These are phyloP conservation scores for Kwoniella europaea DNA, from an alignment of 768 basidiomycete species.

Conservation along the genomic window DNA sequence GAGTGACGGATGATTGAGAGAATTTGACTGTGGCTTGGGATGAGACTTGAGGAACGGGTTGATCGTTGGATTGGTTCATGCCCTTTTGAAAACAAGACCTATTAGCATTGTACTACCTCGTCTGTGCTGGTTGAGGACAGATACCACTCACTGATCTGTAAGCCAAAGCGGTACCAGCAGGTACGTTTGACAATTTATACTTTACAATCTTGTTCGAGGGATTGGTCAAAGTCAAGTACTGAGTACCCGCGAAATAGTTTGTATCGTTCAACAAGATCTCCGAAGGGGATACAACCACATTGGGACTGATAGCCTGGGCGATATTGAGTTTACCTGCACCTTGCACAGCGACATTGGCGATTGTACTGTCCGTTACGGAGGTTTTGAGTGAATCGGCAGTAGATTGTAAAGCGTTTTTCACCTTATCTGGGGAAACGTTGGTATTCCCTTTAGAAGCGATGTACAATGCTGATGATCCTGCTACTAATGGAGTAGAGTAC, in stretches of 20 bases:
- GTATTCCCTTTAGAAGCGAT: conserved; percentile 46
- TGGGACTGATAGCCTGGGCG: conserved; percentile 65
- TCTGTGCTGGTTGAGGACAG: background rate
- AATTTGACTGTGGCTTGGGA: conserved; percentile 63
- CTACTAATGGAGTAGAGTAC: conserved; percentile 43
- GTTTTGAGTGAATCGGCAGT: conserved; percentile 40
- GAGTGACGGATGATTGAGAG: conserved; percentile 61
- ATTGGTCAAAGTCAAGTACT: conserved; percentile 62
- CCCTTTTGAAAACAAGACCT: conserved; percentile 15
- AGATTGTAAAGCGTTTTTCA: conserved; percentile 45
- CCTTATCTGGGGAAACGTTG: conserved; percentile 30
- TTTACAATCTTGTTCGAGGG: conserved; percentile 60
- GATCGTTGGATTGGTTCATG: conserved; percentile 49
- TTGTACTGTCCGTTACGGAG: conserved; percentile 35
- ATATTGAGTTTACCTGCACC: conserved; percentile 62
- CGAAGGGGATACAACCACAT: conserved; percentile 65
- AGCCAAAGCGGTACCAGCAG: conserved; percentile 54
- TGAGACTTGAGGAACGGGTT: conserved; percentile 62
- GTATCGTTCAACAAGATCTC: conserved; percentile 72
- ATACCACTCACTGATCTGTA: conserved; percentile 32
- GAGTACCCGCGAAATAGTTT: conserved; percentile 61
- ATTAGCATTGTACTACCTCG: conserved; percentile 7
- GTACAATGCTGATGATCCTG: conserved; percentile 58
- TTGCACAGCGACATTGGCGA: conserved; percentile 49
- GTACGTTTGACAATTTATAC: conserved; percentile 49